phyloP scores from a whole-genome alignment of 768 basidiomycete species.

The Suillus luteus region DNA sequence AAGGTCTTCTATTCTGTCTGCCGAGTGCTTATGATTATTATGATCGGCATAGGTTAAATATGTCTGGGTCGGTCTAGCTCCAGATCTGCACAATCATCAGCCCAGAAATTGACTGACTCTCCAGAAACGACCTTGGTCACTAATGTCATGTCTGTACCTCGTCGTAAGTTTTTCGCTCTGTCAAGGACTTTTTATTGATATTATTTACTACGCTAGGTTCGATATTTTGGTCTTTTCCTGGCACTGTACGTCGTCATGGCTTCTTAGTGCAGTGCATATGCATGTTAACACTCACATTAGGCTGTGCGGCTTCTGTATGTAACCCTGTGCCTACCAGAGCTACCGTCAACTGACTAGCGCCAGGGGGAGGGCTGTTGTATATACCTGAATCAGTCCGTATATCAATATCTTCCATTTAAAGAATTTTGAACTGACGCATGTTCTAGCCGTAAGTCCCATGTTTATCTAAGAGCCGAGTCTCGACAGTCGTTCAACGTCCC shows the following conservation, averaged over 20 bases:
- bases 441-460: background rate
- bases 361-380: conserved; percentile 3
- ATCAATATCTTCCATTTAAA: background rate
- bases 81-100: background rate
- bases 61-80: background rate
- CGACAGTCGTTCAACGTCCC: background rate
- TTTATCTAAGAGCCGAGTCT: too few species aligned
- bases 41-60: background rate
- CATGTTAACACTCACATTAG: background rate
- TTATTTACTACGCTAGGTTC: background rate
- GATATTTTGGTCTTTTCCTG: conserved; percentile 2
- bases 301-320: background rate
- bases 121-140: background rate
- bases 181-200: background rate
- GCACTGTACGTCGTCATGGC: background rate
- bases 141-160: conserved; percentile 5
- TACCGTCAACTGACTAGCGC: background rate
- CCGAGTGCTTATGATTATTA: background rate
- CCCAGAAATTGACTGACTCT: background rate
- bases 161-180: background rate
- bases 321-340: background rate
- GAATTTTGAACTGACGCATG: background rate
- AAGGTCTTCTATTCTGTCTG: background rate
- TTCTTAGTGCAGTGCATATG: background rate
- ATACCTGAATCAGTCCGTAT: background rate